Evolutionary conservation across 176 grass and related monocot genomes (phyloP).

Genomic region (Lolium rigidum): DNA sequence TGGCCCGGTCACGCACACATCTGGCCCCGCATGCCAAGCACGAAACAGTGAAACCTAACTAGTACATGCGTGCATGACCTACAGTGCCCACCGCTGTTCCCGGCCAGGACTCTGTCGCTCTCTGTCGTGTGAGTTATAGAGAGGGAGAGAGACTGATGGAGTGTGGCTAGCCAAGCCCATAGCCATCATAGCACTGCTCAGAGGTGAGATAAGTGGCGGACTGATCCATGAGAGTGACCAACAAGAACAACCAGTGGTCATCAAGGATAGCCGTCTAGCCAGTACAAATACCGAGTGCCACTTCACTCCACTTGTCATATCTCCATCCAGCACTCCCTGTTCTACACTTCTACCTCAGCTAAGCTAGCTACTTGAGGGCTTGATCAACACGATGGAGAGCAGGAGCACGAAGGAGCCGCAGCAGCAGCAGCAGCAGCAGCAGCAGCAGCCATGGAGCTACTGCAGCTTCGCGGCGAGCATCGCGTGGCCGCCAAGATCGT

Average conservation of each 20-base stretch:
- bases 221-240: not conserved
- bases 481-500: slow-evolving; percentile 47
- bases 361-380: not conserved
- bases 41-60: slow-evolving; percentile 41
- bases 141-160: not conserved
- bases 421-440: not conserved
- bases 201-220: not conserved
- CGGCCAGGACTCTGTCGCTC: slow-evolving; percentile 35
- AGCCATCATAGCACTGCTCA: slow-evolving; percentile 31
- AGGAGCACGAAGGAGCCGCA: not conserved
- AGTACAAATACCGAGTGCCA: not conserved
- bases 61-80: not conserved
- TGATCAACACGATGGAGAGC: slow-evolving; percentile 10
- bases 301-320: not conserved
- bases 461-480: slow-evolving; percentile 13
- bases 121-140: not conserved
- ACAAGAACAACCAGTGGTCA: not conserved
- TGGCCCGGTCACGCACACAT: slow-evolving; percentile 29
- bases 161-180: slow-evolving; percentile 22
- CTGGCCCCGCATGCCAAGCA: slow-evolving; percentile 24
- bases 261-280: not conserved
- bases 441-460: slow-evolving; percentile 35
- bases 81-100: slow-evolving; percentile 36
- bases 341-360: not conserved
- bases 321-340: too few species aligned